Base-by-base conservation (phyloP, 352 stramenopile species). In the Aphanomyces cochlioides region DNA sequence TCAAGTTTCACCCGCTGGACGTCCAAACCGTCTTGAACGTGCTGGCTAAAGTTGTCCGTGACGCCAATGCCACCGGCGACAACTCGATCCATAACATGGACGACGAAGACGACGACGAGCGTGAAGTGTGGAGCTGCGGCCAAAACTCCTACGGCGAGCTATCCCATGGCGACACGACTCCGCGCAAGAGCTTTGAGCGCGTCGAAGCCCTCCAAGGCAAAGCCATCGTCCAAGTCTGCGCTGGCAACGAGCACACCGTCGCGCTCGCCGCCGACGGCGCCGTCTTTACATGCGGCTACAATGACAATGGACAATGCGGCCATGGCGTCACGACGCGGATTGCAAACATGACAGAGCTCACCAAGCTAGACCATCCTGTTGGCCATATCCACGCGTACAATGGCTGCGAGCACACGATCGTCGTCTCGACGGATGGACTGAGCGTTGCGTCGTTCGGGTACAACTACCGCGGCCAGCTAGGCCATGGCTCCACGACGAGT, bases 81-180 rank as follows among this genome's bases (percentile, higher is more conserved):
- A 47, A 56, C 28, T n/a, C 61, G 8, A 38, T 41, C 34, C 3
- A 67, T 2, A 17, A 2, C 38, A 38, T 47, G 43, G 4, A 15
- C 45, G 41, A 12, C 40, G 21, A 72, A 10, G 72, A 56, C 17
- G 73, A 77, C 5, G 85, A 92, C 34, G 82, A 94, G 28, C 80
- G 78, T 15, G 88, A 97, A 78, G 91, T 98, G 3, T 98, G 92
- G 92, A 97, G 87, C 48, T 98, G 92, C 75, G 93, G 93, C 2
- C 93, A 98, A 72, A 98, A 98, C 58, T 96, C 89, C 19, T 98
- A 98, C 65, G 93, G 93, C 19, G 93, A 98, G 64, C 80, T 98
- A 10, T 92, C 86, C 4, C 89, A 96, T 67, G 90, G 90, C n/a
- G 93, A 98, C 65, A 96, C 90, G 0, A 81, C 75, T 6, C 84